These are phyloP conservation scores for Botrytis sinoallii DNA, from an alignment of 2,329 filamentous ascomycete species.

Conservation along the genomic window DNA sequence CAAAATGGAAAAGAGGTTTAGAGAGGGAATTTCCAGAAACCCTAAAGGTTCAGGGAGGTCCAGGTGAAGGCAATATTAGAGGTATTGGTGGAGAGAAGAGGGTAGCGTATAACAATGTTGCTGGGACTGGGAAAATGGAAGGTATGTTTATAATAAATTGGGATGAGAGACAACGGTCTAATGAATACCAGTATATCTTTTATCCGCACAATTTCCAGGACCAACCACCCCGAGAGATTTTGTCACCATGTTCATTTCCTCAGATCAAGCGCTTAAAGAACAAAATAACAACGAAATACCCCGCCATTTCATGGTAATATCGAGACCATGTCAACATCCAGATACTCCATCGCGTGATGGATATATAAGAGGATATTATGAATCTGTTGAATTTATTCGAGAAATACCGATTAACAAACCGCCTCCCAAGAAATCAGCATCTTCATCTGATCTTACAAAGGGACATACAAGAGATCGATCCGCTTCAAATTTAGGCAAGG, in stretches of 20 bases:
- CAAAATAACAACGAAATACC: constrained; percentile 42
- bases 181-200: constrained; percentile 64
- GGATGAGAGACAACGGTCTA: background rate
- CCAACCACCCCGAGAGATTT: constrained; percentile 88
- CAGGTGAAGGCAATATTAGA: constrained; percentile 72
- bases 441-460: constrained; percentile 45
- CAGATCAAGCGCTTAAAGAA: constrained; percentile 38
- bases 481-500: constrained; percentile 39
- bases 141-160: constrained; percentile 42
- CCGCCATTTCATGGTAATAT: constrained; percentile 81
- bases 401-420: constrained; percentile 62
- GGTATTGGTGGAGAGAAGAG: constrained; percentile 80
- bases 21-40: constrained; percentile 77
- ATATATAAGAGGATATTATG: constrained; percentile 81
- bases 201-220: constrained; percentile 86
- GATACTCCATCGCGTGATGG: constrained; percentile 67
- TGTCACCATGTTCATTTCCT: constrained; percentile 73
- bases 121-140: constrained; percentile 61
- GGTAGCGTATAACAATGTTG: constrained; percentile 58
- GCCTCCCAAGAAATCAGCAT: constrained; percentile 43
- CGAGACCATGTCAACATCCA: constrained; percentile 76
- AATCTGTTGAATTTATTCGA: constrained; percentile 86
- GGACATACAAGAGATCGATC: constrained; percentile 35
- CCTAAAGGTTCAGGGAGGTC: constrained; percentile 65
- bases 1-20: constrained; percentile 73